These are phyloP conservation scores for Lactarius hengduanensis DNA, from an alignment of 768 basidiomycete genomes.

Conservation along the genomic window DNA sequence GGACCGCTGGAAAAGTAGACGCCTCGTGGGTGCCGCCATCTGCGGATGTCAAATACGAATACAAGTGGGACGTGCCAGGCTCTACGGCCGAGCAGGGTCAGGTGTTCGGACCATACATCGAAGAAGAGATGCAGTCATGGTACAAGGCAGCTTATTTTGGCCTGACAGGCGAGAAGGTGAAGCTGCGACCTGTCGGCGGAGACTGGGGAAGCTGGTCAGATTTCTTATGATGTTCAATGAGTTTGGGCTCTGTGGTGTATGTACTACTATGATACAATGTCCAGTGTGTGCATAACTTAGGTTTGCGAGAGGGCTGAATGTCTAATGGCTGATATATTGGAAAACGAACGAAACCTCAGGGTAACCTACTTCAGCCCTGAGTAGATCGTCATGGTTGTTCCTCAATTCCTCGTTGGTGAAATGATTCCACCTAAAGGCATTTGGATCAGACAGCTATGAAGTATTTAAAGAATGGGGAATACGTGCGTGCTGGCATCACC, in stretches of 20 bases:
- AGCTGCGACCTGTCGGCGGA: slow-evolving; percentile 61
- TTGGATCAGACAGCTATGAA: neutral
- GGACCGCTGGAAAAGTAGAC: slow-evolving; percentile 67
- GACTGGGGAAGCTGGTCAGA: slow-evolving; percentile 79
- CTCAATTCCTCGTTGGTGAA: slow-evolving; percentile 85
- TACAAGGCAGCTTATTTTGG: slow-evolving; percentile 82
- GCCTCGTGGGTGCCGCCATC: slow-evolving; percentile 72
- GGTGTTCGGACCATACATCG: slow-evolving; percentile 76
- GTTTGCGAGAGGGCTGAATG: slow-evolving; percentile 2
- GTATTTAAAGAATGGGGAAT: slow-evolving; percentile 5
- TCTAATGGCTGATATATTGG: slow-evolving; percentile 89
- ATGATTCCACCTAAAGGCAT: slow-evolving; percentile 84
- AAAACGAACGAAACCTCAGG: slow-evolving; percentile 93
- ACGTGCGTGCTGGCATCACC: slow-evolving; percentile 97
- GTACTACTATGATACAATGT: slow-evolving; percentile 24
- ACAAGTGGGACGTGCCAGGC: slow-evolving; percentile 68
- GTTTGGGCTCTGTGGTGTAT: slow-evolving; percentile 2
- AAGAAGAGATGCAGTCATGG: slow-evolving; percentile 81
- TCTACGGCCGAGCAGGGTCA: slow-evolving; percentile 46
- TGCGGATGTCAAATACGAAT: slow-evolving; percentile 75
- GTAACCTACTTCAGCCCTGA: slow-evolving; percentile 83
- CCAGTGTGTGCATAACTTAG: slow-evolving; percentile 18
- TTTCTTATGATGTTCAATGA: slow-evolving; percentile 33
- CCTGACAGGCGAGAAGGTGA: slow-evolving; percentile 69
- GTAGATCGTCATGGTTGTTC: slow-evolving; percentile 92